phyloP scores from a whole-genome alignment of 1,139 yeast genomes.

The Pichia sorboxylosa region DNA sequence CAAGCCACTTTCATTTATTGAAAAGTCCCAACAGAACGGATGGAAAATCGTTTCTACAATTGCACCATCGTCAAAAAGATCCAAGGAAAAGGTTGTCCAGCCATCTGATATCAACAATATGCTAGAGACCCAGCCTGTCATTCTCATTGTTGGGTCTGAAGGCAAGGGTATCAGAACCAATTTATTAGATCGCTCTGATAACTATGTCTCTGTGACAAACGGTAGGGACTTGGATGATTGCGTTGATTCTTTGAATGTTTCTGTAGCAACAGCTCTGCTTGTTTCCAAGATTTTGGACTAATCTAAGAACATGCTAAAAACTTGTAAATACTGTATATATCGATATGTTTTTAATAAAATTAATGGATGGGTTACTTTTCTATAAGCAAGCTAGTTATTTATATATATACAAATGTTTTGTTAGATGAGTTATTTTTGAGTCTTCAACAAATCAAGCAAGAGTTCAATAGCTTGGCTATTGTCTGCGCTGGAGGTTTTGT shows the following conservation, averaged over 20 bases:
- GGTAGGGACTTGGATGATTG: conserved; percentile 26
- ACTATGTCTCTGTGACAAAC: conserved; percentile 39
- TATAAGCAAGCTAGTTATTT: too few species aligned
- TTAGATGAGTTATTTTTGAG: too few species aligned
- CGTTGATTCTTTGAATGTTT: conserved; percentile 78
- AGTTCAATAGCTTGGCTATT: too few species aligned
- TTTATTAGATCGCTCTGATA: conserved; percentile 52
- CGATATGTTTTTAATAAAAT: too few species aligned
- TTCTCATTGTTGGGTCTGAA: conserved; percentile 76
- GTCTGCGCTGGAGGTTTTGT: too few species aligned
- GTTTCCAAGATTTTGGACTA: conserved; percentile 7
- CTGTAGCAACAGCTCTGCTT: conserved; percentile 58
- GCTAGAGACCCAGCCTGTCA: conserved; percentile 41
- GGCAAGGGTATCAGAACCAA: conserved; percentile 71
- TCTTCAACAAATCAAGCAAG: too few species aligned
- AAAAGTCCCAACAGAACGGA: conserved; percentile 40
- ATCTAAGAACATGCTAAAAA: too few species aligned
- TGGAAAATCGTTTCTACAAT: conserved; percentile 71
- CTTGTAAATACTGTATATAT: too few species aligned
- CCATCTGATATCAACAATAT: conserved; percentile 35
- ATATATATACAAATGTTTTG: too few species aligned
- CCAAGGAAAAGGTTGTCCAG: conserved; percentile 22
- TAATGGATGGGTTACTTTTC: too few species aligned
- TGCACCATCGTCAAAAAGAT: conserved; percentile 23
- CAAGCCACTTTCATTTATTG: conserved; percentile 53